These are phyloP conservation scores for Monilinia vaccinii-corymbosi DNA, from an alignment of 2,329 filamentous ascomycete genomes.

Conservation along the genomic window DNA sequence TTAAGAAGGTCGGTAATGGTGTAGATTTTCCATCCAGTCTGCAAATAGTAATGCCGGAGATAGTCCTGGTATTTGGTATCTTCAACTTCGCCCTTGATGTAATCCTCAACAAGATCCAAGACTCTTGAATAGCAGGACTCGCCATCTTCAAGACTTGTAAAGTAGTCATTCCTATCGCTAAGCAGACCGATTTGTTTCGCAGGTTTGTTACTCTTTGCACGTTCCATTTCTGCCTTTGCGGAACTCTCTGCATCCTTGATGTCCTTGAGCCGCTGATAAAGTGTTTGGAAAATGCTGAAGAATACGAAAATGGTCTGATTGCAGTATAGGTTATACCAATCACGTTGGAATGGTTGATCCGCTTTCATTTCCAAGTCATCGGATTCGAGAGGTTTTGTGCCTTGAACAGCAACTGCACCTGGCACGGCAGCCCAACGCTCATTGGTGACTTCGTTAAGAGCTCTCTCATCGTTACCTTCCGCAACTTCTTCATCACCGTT, in stretches of 20 bases:
- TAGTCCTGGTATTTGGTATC: slow-evolving; percentile 80
- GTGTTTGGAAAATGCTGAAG: slow-evolving; percentile 83
- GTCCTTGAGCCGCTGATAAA: slow-evolving; percentile 75
- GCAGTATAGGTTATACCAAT: slow-evolving; percentile 81
- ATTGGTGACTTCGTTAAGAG: slow-evolving; percentile 53
- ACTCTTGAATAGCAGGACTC: slow-evolving; percentile 77
- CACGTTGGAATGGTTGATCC: slow-evolving; percentile 73
- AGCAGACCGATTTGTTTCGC: slow-evolving; percentile 77
- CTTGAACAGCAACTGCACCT: slow-evolving; percentile 43
- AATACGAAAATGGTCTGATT: slow-evolving; percentile 92
- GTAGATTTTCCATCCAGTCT: slow-evolving; percentile 87
- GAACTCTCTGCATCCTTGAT: slow-evolving; percentile 72
- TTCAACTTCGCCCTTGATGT: slow-evolving; percentile 73
- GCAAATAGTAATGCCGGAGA: slow-evolving; percentile 82
- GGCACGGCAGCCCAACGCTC: slow-evolving; percentile 57
- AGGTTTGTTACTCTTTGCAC: slow-evolving; percentile 67
- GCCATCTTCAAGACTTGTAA: slow-evolving; percentile 47
- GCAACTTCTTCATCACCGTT: slow-evolving; percentile 68
- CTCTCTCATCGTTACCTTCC: slow-evolving; percentile 49
- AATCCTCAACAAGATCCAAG: slow-evolving; percentile 76
- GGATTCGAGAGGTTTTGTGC: slow-evolving; percentile 43
- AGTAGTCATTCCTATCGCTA: slow-evolving; percentile 74
- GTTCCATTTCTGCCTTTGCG: slow-evolving; percentile 64
- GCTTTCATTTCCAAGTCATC: slow-evolving; percentile 57
- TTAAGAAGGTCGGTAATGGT: slow-evolving; percentile 83